Conservation (phyloP, 163 green algal species). For the Chlamydomonas reinhardtii region DNA sequence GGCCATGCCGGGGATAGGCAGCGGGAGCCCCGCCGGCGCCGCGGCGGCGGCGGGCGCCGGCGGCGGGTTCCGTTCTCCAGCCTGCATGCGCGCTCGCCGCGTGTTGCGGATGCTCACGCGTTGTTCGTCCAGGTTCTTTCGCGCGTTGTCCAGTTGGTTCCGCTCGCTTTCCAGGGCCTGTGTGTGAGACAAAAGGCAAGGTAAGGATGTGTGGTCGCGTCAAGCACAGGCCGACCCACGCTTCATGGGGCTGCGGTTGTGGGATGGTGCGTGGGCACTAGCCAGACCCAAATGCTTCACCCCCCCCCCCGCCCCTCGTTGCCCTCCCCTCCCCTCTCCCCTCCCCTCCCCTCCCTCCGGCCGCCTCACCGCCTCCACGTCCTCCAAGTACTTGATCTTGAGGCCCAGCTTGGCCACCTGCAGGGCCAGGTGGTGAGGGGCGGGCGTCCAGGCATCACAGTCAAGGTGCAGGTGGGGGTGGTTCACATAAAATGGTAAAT, state of each 20-base stretch:
- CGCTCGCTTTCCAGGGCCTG: constrained; percentile 40
- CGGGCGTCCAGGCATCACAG: too few relatives aligned
- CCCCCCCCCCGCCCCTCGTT: background rate
- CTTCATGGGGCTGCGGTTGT: too few relatives aligned
- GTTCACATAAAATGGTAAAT: too few relatives aligned
- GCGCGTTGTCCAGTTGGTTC: constrained; percentile 22
- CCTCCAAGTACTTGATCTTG: constrained; percentile 50
- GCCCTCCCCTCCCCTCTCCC: too few relatives aligned
- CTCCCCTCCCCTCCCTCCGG: background rate
- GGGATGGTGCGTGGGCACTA: too few relatives aligned
- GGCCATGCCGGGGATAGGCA: constrained; percentile 6
- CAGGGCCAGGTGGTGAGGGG: too few relatives aligned
- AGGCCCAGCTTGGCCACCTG: constrained; percentile 31
- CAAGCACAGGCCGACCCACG: too few relatives aligned
- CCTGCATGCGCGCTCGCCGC: background rate
- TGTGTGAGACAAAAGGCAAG: background rate
- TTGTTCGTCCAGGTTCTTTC: constrained; percentile 37
- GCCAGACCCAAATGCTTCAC: background rate
- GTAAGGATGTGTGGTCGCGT: too few relatives aligned
- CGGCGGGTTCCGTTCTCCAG: background rate
- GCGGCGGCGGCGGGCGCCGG: background rate
- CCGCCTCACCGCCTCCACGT: constrained; percentile 37
- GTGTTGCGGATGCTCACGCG: background rate
- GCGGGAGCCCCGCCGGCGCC: background rate
- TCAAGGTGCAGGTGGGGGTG: too few relatives aligned